These are phyloP conservation scores for Paracoccidioides lutzii DNA, from an alignment of 2,329 filamentous ascomycete genomes.

Conservation along the genomic window DNA sequence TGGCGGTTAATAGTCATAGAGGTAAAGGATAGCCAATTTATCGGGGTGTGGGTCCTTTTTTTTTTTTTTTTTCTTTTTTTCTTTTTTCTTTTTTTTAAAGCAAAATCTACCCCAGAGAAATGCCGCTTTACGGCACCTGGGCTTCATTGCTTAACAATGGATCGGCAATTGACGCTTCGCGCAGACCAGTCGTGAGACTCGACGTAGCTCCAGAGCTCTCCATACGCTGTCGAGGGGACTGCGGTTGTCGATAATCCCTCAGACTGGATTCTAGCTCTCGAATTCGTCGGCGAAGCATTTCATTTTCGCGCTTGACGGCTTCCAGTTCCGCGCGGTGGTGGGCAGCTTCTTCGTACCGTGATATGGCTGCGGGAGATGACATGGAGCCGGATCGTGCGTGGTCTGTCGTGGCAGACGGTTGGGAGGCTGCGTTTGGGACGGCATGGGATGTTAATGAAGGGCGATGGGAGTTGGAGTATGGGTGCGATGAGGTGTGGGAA, in stretches of 20 bases:
- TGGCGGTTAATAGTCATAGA: too few species aligned
- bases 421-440: not conserved
- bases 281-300: constrained; percentile 31
- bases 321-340: constrained; percentile 33
- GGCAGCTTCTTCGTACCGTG: constrained; percentile 32
- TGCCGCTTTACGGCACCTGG: not conserved
- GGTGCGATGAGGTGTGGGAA: constrained; percentile 19
- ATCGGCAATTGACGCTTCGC: constrained; percentile 10
- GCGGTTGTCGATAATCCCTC: constrained; percentile 20
- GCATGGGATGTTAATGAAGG: constrained; percentile 1
- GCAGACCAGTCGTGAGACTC: constrained; percentile 8
- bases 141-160: constrained; percentile 2
- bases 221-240: constrained; percentile 4
- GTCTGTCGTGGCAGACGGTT: constrained; percentile 9
- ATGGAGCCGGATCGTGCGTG: constrained; percentile 17
- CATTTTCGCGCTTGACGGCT: constrained; percentile 34
- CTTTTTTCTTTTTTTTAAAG: too few species aligned
- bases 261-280: constrained; percentile 31
- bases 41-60: too few species aligned
- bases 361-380: constrained; percentile 19
- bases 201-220: constrained; percentile 5
- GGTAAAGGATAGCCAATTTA: too few species aligned
- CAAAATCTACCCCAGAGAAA: not conserved
- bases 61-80: too few species aligned
- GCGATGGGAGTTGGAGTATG: constrained; percentile 19